These are phyloP conservation scores for Mycosphaerella sp. DNA, from an alignment of 2,329 filamentous ascomycete species.

Conservation along the genomic window DNA sequence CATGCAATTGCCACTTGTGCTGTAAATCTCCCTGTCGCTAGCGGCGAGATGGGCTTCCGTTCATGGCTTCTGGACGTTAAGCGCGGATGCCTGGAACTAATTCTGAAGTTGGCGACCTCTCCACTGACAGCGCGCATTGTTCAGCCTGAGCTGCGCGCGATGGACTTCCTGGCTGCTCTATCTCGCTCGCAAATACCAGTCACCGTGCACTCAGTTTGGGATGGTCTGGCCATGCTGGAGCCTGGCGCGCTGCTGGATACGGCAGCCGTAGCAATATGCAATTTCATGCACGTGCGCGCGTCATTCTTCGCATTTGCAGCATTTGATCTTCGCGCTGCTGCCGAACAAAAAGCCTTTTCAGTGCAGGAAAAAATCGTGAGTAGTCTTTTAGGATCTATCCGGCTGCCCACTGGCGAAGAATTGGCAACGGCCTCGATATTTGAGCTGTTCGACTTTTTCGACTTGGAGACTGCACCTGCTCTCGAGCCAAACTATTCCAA, in stretches of 20 bases:
- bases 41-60: constrained; percentile 27
- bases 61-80: constrained; percentile 42
- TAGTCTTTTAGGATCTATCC: constrained; percentile 70
- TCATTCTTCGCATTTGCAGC: constrained; percentile 78
- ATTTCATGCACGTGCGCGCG: constrained; percentile 72
- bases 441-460: constrained; percentile 87
- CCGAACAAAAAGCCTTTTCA: constrained; percentile 26
- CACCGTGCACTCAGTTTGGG: constrained; percentile 64
- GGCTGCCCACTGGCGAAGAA: constrained; percentile 59
- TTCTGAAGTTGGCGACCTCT: constrained; percentile 78
- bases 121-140: constrained; percentile 69
- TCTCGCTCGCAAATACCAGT: constrained; percentile 68
- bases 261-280: constrained; percentile 62
- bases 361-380: constrained; percentile 54
- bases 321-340: constrained; percentile 71
- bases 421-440: constrained; percentile 71
- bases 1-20: constrained; percentile 64
- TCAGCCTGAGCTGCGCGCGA: constrained; percentile 70
- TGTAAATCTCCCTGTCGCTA: constrained; percentile 49
- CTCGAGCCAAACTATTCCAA: constrained; percentile 40
- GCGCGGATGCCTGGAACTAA: constrained; percentile 49
- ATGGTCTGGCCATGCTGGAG: constrained; percentile 56
- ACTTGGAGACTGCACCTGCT: constrained; percentile 50
- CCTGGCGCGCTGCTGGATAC: constrained; percentile 63
- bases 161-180: constrained; percentile 73